Evolutionary conservation across 139 green algal species (phyloP).

Genomic region (Yamagishiella unicocca): DNA sequence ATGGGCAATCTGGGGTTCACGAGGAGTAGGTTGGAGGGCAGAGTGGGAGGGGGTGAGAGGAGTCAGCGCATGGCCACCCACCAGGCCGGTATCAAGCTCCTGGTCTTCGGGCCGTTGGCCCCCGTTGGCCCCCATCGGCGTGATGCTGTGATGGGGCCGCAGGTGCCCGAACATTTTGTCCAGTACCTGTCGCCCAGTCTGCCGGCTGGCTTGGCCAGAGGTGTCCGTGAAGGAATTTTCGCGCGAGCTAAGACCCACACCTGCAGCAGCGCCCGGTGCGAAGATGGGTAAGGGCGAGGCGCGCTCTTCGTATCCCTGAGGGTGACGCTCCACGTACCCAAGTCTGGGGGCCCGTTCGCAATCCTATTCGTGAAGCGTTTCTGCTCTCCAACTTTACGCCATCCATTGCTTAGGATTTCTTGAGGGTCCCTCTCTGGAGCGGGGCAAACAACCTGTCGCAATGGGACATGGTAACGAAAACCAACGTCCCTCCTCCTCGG

Average conservation of each 20-base stretch:
- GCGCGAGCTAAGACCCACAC: not conserved
- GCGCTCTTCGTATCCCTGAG: no score
- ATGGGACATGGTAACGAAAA: no score
- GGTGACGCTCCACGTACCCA: not conserved
- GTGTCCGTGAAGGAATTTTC: not conserved
- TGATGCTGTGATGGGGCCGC: constrained; percentile 14
- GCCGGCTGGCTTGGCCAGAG: not conserved
- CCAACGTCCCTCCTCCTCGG: no score
- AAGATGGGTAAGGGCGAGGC: not conserved
- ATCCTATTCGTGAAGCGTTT: constrained; percentile 21
- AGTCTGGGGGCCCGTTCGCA: not conserved
- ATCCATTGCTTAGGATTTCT: constrained; percentile 21
- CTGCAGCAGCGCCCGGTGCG: not conserved
- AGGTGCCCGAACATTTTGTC: constrained; percentile 39
- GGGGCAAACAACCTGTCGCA: constrained; percentile 32
- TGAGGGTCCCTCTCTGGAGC: not conserved
- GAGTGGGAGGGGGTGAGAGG: no score
- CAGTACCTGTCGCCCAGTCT: constrained; percentile 23
- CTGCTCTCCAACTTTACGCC: constrained; percentile 3
- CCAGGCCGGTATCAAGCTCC: constrained; percentile 21
- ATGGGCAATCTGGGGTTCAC: no score
- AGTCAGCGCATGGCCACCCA: not conserved
- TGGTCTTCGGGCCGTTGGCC: not conserved
- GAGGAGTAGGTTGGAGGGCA: no score
- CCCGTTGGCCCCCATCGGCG: not conserved